Percentiles rank a stretch among this genome's conserved stretches.
These are phyloP conservation scores for Grigorovia humatica DNA, from an alignment of 805 yeast species.

Conservation along the genomic window DNA sequence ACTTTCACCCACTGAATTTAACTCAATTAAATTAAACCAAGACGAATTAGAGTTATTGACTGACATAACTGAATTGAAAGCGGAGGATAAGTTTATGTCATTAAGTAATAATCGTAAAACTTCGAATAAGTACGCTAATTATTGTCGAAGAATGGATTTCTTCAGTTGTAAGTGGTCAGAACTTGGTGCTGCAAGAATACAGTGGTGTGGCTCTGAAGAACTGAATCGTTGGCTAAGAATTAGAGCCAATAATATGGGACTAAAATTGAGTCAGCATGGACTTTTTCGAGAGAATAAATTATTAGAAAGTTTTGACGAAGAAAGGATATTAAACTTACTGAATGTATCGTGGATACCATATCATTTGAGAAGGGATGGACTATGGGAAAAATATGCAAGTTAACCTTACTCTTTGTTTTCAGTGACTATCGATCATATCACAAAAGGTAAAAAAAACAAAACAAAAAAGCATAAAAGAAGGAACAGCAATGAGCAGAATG, in stretches of 20 bases:
- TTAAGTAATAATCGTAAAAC: conserved; percentile 4
- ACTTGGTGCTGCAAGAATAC: conserved; percentile 25
- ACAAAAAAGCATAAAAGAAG: too few species aligned
- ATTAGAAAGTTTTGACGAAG: conserved; percentile 21
- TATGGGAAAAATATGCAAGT: conserved; percentile 4
- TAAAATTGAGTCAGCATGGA: conserved; percentile 25
- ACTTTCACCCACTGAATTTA: neutral
- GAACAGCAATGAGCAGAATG: too few species aligned
- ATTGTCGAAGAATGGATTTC: conserved; percentile 26
- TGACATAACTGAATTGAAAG: conserved; percentile 2
- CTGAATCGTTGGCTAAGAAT: conserved; percentile 23
- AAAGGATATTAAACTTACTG: conserved; percentile 17
- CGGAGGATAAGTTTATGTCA: conserved; percentile 18
- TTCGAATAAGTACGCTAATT: conserved; percentile 1
- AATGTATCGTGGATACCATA: conserved; percentile 11
- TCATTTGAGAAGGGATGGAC: conserved; percentile 5
- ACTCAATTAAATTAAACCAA: neutral
- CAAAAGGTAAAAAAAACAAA: too few species aligned
- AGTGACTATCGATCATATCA: too few species aligned
- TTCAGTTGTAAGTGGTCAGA: conserved; percentile 24
- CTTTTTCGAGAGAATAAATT: conserved; percentile 15
- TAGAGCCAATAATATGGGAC: conserved; percentile 19
- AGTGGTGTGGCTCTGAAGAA: conserved; percentile 26
- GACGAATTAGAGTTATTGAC: neutral
- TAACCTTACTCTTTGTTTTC: neutral